Evolutionary conservation across 371 early-diverging fungal genomes (phyloP).

Genomic region (Mortierella sp.): DNA sequence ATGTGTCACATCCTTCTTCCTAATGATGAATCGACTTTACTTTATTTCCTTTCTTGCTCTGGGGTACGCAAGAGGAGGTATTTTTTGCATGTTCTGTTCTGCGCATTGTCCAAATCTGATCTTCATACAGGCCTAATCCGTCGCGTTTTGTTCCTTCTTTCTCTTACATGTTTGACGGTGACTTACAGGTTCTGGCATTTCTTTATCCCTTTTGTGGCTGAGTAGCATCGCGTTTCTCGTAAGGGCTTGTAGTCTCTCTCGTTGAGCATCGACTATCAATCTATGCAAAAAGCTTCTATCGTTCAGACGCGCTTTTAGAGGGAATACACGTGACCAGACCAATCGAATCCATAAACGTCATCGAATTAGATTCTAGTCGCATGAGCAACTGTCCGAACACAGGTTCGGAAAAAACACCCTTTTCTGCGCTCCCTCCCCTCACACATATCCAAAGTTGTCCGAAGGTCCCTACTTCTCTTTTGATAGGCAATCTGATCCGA

Average conservation of each 20-base stretch:
- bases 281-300: too few species aligned
- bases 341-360: too few species aligned
- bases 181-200: slow-evolving; percentile 1
- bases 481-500: not conserved
- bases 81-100: not conserved
- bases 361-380: too few species aligned
- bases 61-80: not conserved
- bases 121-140: not conserved
- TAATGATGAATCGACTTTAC: not conserved
- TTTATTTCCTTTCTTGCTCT: not conserved
- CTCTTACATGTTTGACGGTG: not conserved
- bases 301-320: too few species aligned
- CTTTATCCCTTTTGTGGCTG: not conserved
- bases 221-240: too few species aligned
- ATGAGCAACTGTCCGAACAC: too few species aligned
- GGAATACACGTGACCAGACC: too few species aligned
- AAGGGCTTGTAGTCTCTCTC: too few species aligned
- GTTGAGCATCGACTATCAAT: too few species aligned
- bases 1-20: not conserved
- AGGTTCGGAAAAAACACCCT: slow-evolving; percentile 6
- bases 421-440: slow-evolving; percentile 1
- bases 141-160: not conserved
- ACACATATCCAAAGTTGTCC: not conserved
- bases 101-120: not conserved
- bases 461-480: not conserved